Conservation (phyloP, 1,139 yeast genomes). For the Saccharomyces hybrid region DNA sequence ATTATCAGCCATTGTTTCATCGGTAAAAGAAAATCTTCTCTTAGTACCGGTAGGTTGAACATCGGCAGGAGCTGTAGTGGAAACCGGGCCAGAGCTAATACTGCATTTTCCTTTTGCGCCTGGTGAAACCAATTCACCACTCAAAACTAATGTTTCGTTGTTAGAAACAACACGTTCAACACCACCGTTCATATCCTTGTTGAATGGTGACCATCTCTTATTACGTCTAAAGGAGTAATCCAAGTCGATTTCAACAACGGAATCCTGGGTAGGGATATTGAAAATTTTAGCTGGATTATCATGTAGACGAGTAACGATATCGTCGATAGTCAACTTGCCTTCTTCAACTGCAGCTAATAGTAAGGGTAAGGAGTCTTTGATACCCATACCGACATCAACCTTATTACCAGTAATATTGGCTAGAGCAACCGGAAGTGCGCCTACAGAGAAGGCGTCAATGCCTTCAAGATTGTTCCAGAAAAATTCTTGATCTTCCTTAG, state of each 20-base stretch:
- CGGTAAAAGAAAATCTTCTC: slow-evolving; percentile 38
- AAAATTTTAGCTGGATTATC: slow-evolving; percentile 78
- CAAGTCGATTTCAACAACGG: slow-evolving; percentile 72
- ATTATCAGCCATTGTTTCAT: slow-evolving; percentile 39
- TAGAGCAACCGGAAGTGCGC: slow-evolving; percentile 66
- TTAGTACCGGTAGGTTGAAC: slow-evolving; percentile 25
- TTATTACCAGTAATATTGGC: slow-evolving; percentile 58
- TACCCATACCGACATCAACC: slow-evolving; percentile 65
- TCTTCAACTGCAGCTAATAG: slow-evolving; percentile 73
- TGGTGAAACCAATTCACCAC: slow-evolving; percentile 58
- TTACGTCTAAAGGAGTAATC: slow-evolving; percentile 48
- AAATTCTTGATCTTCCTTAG: slow-evolving; percentile 69
- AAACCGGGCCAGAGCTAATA: slow-evolving; percentile 30
- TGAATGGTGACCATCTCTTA: slow-evolving; percentile 47
- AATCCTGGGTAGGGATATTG: slow-evolving; percentile 72
- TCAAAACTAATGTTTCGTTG: slow-evolving; percentile 74
- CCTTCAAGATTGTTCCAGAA: slow-evolving; percentile 70
- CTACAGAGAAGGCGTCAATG: slow-evolving; percentile 85
- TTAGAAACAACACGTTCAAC: slow-evolving; percentile 82
- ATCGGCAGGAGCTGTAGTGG: slow-evolving; percentile 19
- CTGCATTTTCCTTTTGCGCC: slow-evolving; percentile 50
- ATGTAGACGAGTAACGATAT: slow-evolving; percentile 67
- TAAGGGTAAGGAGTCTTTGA: slow-evolving; percentile 74
- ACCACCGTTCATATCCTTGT: slow-evolving; percentile 57
- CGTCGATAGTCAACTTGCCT: slow-evolving; percentile 63